Evolutionary conservation across 345 rosid species (phyloP), one percentile per base, ranked within the genome.

Genomic region (Eucalyptus lansdowneana): DNA sequence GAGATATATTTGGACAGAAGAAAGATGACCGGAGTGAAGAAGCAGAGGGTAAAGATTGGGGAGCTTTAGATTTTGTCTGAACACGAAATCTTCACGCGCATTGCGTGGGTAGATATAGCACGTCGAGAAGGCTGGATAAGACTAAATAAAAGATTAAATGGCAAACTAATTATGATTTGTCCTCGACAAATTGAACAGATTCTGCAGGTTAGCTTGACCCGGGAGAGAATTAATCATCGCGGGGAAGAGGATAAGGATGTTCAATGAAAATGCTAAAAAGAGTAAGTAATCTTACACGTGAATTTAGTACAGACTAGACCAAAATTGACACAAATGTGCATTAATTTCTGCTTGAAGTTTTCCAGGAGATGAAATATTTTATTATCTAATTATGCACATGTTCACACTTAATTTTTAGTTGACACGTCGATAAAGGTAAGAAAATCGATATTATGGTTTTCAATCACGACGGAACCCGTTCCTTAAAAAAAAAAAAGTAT

Each of bases 381-480:
- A 34, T 34, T 9, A 17, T 31, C 42, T 34, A 69, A 9, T 34
- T 69, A 34, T 17, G 1, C 11, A 11, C 24, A 21, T 53, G 58
- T 53, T 53, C 58, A 53, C 58, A 53, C 25, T 53, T 19, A 53
- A 53, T 53, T 53, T 53, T 53, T 53, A 53, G 58, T 21, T 4
- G 5, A 8, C 0, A 1, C 25, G 0, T 21, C 0, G 0, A 53
- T 53, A 53, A 53, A 53, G 5, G 11, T 21, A 53, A 53, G 24
- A 21, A 53, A 53, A 53, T 53, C 1, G 5, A 53, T 53, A 1
- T 53, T 53, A 19, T 53, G 24, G 1, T 53, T 53, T 53, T 53
- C 25, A 53, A 53, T 53, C 24, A 53, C 1, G 11, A 53, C 0
- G 11, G 58, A 51, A 3, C 25, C 2, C 1, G 0, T 19, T 53